phyloP scores from a whole-genome alignment of 441 rosid species.

The Hura crepitans region DNA sequence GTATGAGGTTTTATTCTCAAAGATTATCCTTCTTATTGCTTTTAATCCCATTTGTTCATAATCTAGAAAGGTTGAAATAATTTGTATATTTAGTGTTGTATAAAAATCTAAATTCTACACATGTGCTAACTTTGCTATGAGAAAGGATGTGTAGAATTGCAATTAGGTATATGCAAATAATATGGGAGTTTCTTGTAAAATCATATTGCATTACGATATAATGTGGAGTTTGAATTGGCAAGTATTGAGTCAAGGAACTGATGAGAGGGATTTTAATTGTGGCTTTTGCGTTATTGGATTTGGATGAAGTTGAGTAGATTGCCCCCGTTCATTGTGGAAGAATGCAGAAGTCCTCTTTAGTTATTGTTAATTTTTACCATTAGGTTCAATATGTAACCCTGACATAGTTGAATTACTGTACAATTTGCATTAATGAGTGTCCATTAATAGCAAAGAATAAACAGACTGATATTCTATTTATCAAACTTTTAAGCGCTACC shows the following conservation, averaged over 20 bases:
- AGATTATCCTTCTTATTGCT: not conserved
- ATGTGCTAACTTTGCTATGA: not conserved
- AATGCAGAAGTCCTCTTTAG: too few relatives aligned
- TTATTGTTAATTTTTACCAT: not conserved
- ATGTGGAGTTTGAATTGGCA: not conserved
- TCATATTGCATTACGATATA: not conserved
- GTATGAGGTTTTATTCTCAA: not conserved
- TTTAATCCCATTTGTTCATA: not conserved
- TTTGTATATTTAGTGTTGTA: not conserved
- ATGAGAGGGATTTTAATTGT: too few relatives aligned
- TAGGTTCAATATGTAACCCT: not conserved
- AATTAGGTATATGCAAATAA: not conserved
- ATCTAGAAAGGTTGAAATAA: not conserved
- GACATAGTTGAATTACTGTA: not conserved
- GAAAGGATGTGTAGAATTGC: not conserved
- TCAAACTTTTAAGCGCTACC: conserved; percentile 2
- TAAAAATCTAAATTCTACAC: not conserved
- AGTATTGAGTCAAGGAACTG: not conserved
- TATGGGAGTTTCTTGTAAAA: not conserved
- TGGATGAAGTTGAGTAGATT: not conserved
- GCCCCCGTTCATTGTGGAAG: not conserved
- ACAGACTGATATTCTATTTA: not conserved
- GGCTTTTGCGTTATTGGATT: not conserved
- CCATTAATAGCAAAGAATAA: not conserved
- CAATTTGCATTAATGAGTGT: not conserved